Evolutionary conservation across 2,329 filamentous ascomycete species (phyloP), one percentile per base, ranked within the genome.

Genomic region (Neurospora sp.): DNA sequence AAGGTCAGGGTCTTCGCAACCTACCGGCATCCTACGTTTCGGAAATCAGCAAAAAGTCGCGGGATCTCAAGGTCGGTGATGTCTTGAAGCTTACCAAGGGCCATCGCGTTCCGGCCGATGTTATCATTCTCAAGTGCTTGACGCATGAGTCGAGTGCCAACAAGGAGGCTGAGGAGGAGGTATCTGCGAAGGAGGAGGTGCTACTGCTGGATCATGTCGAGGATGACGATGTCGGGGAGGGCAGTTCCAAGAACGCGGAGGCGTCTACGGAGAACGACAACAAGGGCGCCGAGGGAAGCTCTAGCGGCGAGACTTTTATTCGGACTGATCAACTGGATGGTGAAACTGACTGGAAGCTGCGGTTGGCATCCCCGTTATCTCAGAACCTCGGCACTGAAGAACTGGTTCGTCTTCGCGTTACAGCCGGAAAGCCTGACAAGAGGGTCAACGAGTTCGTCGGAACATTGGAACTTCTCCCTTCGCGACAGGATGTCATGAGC

Each of bases 321-420:
- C 88, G 96, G 71, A 99, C 96, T 1, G 96, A 99, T 79, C 96
- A 99, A 78, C 85, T 99, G 10, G 96, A 99, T 77, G 96, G 96
- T 75, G 96, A 99, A 81, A 99, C 96, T 0, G 96, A 99, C 78
- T 99, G 96, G 96, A 99, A 99, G 81, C 83, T 99, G 70, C 90
- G 96, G 38, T 81, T 98, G 42, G 93, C 96, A 1, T 96, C 93
- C 13, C 89, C 92, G 0, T 81, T 98, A 36, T 95, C 94, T 0
- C 96, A 99, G 77, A 86, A 84, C n/a, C 82, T 99, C 23, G 81
- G 89, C 0, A 81, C 90, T 1, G 87, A 88, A 66, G 92, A 97
- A 74, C 89, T 97, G 72, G 84, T 89, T 68, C 84, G 88, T 19
- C 81, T 90, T 40, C 85, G 85, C 36, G 87, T 99, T 67, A 92